Base-by-base conservation (phyloP, 495 filamentous ascomycete genomes). In the Trichoderma orchidacearum region DNA sequence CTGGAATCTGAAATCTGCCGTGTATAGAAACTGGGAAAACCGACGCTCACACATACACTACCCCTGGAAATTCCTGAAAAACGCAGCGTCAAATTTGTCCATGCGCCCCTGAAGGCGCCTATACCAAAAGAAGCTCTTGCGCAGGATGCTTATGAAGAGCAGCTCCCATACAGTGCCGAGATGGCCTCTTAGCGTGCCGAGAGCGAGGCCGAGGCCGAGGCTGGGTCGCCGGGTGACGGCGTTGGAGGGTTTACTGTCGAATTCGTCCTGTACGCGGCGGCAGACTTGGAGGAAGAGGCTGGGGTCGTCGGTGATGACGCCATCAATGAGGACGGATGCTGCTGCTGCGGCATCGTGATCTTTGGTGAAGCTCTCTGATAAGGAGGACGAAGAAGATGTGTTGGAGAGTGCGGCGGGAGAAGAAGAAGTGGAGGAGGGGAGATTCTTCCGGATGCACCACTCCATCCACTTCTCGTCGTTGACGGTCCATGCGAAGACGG, bases 401-500 rank as follows among this genome's bases (percentile, higher is more conserved):
- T n/a, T n/a, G n/a, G n/a, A n/a, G n/a, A n/a, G n/a, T n/a, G n/a
- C n/a, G 27, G 2, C 8, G 27, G 38, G 18, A 48, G 17, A n/a
- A 48, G 38, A 8, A 23, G 38, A n/a, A 48, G 51, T 4, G 15
- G 28, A 30, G 17, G 30, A 5, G 25, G 15, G 4, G n/a, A n/a
- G 28, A 18, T 67, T 68, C 50, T 74, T 69, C 6, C 60, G 53
- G 27, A 79, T 70, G 50, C 78, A 71, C 86, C 87, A 92, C 62
- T 80, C 72, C 90, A 95, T 95, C 64, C 79, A 73, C 12, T 69
- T 66, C 54, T 78, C 76, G 3, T 84, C 80, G 60, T 96, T 94
- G 21, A 95, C 87, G 0, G 92, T 96, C 91, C 91, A 97, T 1
- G 80, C 72, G 62, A 81, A 86, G 7, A 96, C 68, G 12, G 75